Evolutionary conservation across 257 asterid genomes (phyloP), one percentile per base, ranked within the genome.

Genomic region (Ajuga chamaepitys): DNA sequence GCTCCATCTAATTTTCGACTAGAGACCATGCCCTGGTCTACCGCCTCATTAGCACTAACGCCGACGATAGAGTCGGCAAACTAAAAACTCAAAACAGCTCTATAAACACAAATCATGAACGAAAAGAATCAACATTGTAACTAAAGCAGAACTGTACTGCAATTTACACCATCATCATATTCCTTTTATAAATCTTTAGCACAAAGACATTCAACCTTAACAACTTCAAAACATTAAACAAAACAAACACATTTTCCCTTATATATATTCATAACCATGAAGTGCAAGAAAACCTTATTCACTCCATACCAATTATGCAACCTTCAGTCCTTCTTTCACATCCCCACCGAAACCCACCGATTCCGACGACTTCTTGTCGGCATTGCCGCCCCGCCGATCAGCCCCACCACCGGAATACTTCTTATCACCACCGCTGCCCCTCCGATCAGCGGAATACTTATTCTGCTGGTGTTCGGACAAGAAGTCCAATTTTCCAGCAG

Each of bases 401-500:
- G 40, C 25, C 0, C n/a, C 45, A 12, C 51, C 51, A 21, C 38
- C 55, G 1, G 74, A 44, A n/a, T 58, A 72, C 26, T 73, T 73
- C 72, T 73, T 75, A 21, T 73, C 80, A 4, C 61, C 74, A 5
- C 67, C 72, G 24, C 13, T 56, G 60, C 64, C 63, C 78, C 85
- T 67, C 66, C 83, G 53, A 26, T 84, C 82, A 12, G 22, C 57
- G 32, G 77, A 48, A 8, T 57, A 37, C 12, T 69, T 80, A 46
- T 3, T 53, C 70, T 78, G 62, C 56, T 30, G 71, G 41, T 66
- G 75, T 21, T 52, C 71, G 20, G 75, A 30, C 22, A 75, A 34
- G 7, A 62, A 70, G 30, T 79, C 80, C 74, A 79, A 41, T 21
- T 77, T 84, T 20, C 86, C 91, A 1, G 83, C 83, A 5, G 84